Evolutionary conservation across 179 eudicot genomes (phyloP).

Genomic region (Beta lomatogona): DNA sequence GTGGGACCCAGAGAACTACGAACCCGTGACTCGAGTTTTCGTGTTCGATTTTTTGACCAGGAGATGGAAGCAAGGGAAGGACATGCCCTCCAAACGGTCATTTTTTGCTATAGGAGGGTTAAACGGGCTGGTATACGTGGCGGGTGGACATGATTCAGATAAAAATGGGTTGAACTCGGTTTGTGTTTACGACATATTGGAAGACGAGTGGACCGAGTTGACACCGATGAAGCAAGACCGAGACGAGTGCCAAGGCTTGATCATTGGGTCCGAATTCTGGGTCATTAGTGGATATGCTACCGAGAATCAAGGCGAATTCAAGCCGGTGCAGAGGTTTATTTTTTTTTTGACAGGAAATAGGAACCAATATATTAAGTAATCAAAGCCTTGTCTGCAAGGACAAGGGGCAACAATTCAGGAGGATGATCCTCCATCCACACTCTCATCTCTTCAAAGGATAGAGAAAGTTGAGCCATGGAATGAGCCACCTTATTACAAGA

Average conservation of each 20-base stretch:
- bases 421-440: too few species aligned
- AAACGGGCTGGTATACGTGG: slow-evolving; percentile 39
- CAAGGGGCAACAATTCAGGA: too few species aligned
- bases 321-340: slow-evolving; percentile 45
- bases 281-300: slow-evolving; percentile 74
- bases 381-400: too few species aligned
- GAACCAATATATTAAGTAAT: too few species aligned
- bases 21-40: slow-evolving; percentile 39
- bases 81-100: slow-evolving; percentile 55
- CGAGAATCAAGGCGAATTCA: slow-evolving; percentile 57
- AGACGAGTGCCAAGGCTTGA: slow-evolving; percentile 69
- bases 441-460: too few species aligned
- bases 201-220: slow-evolving; percentile 64
- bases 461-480: too few species aligned
- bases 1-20: slow-evolving; percentile 57
- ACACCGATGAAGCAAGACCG: slow-evolving; percentile 55
- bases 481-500: too few species aligned
- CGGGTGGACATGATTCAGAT: slow-evolving; percentile 74
- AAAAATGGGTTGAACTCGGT: slow-evolving; percentile 59
- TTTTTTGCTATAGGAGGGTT: slow-evolving; percentile 51
- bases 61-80: slow-evolving; percentile 45
- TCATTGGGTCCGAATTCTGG: slow-evolving; percentile 67
- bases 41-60: too few species aligned
- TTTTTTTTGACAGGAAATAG: too few species aligned
- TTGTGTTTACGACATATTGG: slow-evolving; percentile 42